Base-by-base conservation (phyloP, 2,329 filamentous ascomycete genomes). In the Leptographium procerum region DNA sequence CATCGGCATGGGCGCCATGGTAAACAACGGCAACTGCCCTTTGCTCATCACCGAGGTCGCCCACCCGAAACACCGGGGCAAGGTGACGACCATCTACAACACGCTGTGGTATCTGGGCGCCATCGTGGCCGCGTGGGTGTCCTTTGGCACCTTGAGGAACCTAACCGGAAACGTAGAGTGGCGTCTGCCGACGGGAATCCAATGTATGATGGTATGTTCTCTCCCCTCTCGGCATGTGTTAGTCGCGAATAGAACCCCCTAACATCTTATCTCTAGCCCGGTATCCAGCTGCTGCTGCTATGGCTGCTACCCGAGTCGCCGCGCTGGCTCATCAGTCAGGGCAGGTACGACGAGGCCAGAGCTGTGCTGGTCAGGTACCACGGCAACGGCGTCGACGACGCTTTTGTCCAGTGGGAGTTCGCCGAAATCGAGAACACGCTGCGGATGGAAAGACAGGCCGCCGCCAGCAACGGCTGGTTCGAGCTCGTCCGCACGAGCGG, bases 81-180 rank as follows among this genome's bases (percentile, higher is more conserved):
- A 84, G 62, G 80, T 94, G 34, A 91, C 87, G 0, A 81, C 83
- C 33, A 75, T 92, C 4, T 88, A 91, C 69, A 88, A 91, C 65
- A 91, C 91, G 67, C 91, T 91, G 87, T 69, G 92, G 56, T 88
- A 88, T 1, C 80, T 92, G 31, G 89, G 89, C 59, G 75, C 87
- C 19, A 78, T 94, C 1, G 72, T 84, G 19, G 88, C 89, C 0
- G 78, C 83, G 0, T 91, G 88, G 87, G 82, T 88, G 53, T 84
- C 83, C 0, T 92, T 85, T 61, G 88, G 84, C 51, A 73, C 72
- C 19, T 74, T 67, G 54, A 61, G 52, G 28, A 28, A 57, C 53
- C 0, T 56, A 3, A n/a, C 40, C 16, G 40, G 40, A 16, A 43
- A 43, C 66, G 3, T 63, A 66, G 57, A 68, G 69, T 71, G 68